Conservation (phyloP, 768 basidiomycete genomes). For the Lactifluus pinguis region DNA sequence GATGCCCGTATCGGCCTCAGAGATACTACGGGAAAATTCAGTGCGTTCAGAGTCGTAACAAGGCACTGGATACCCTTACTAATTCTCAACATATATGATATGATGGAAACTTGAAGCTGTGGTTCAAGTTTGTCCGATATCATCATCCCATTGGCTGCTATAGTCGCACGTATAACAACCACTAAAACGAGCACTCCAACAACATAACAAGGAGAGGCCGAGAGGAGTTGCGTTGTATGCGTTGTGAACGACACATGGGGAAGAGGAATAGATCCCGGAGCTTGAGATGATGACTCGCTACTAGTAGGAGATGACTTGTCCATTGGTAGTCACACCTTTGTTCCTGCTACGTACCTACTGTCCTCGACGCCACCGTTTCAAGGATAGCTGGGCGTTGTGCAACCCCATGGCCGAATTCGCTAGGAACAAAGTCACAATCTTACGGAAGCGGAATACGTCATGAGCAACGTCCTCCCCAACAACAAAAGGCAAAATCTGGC, state of each 20-base stretch:
- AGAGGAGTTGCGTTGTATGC: background rate
- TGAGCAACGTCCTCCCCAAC: background rate
- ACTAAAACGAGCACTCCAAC: constrained; percentile 9
- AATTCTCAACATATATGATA: background rate
- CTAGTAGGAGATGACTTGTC: background rate
- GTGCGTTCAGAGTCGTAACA: background rate
- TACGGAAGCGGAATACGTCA: constrained; percentile 7
- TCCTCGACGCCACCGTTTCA: constrained; percentile 3
- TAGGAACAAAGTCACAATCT: background rate
- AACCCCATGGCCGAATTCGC: background rate
- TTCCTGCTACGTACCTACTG: background rate
- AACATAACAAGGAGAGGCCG: constrained; percentile 8
- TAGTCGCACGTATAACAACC: background rate
- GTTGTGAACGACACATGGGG: background rate
- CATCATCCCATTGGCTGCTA: background rate
- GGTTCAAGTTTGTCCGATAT: background rate
- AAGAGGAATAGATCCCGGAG: background rate
- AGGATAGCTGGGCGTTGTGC: background rate
- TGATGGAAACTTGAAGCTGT: constrained; percentile 4
- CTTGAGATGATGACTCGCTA: background rate
- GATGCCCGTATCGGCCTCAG: background rate
- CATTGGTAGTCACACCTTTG: background rate
- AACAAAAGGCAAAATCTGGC: background rate
- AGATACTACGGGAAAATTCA: background rate
- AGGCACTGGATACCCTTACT: constrained; percentile 1